Conservation (phyloP, 345 rosid genomes). For the Pistacia vera region DNA sequence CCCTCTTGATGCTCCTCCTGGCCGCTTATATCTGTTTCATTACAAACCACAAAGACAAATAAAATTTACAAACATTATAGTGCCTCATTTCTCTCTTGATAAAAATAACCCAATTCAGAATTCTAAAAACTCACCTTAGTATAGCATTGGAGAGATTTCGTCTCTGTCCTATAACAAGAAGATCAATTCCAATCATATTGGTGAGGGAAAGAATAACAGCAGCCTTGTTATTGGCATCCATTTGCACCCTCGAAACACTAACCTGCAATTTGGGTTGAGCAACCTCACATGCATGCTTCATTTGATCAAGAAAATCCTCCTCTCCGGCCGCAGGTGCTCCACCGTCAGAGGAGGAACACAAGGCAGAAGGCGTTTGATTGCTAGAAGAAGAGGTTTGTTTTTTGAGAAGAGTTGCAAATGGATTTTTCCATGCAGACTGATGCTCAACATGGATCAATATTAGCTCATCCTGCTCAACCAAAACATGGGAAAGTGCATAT, state of each 20-base stretch:
- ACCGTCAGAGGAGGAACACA: conserved; percentile 11
- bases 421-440: conserved; percentile 53
- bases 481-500: conserved; percentile 68
- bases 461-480: conserved; percentile 65
- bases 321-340: conserved; percentile 37
- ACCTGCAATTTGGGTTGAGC: conserved; percentile 63
- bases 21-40: conserved; percentile 41
- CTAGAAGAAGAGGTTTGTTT: conserved; percentile 16
- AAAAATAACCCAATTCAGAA: too few relatives aligned
- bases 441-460: conserved; percentile 61
- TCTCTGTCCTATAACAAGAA: conserved; percentile 72
- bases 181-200: conserved; percentile 50
- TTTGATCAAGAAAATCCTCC: conserved; percentile 63
- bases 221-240: conserved; percentile 61
- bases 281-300: conserved; percentile 60
- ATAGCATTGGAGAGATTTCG: conserved; percentile 66
- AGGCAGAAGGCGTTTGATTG: conserved; percentile 1
- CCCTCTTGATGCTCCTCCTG: conserved; percentile 51
- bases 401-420: conserved; percentile 54
- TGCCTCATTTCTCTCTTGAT: too few relatives aligned
- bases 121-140: conserved; percentile 51
- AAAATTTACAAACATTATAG: too few relatives aligned
- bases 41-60: neutral
- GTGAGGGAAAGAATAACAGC: conserved; percentile 51
- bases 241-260: conserved; percentile 36